Evolutionary conservation across 495 filamentous ascomycete genomes (phyloP).

Genomic region (Penicillium argentinense): DNA sequence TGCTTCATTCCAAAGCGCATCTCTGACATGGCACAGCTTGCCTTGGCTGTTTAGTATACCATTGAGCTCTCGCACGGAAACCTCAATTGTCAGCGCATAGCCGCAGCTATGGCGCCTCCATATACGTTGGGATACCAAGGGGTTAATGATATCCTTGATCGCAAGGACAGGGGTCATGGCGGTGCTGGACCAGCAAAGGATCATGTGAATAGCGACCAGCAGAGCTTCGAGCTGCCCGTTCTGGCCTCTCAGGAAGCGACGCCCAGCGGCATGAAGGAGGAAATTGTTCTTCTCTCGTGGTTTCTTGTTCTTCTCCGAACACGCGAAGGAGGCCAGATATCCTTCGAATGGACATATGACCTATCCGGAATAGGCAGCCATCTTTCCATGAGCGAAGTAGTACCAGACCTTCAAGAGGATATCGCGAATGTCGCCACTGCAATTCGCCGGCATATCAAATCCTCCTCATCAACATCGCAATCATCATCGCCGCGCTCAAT

Average conservation of each 20-base stretch:
- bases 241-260: constrained; percentile 19
- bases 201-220: constrained; percentile 9
- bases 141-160: constrained; percentile 11
- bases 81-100: too few relatives aligned
- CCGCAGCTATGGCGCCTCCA: too few relatives aligned
- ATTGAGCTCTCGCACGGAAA: too few relatives aligned
- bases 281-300: constrained; percentile 46
- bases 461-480: not conserved
- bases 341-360: constrained; percentile 39
- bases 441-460: constrained; percentile 22
- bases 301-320: constrained; percentile 40
- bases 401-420: constrained; percentile 24
- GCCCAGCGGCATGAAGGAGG: constrained; percentile 35
- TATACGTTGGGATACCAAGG: too few relatives aligned
- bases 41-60: too few relatives aligned
- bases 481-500: not conserved
- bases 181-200: not conserved
- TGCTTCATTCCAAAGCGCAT: too few relatives aligned
- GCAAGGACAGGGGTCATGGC: not conserved
- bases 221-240: constrained; percentile 16
- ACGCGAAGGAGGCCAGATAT: constrained; percentile 35
- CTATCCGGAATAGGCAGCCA: not conserved
- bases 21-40: too few relatives aligned
- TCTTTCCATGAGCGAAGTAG: constrained; percentile 24
- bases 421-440: constrained; percentile 18